A percentile compares a stretch with the other conserved stretches of the same genome.
phyloP scores from a whole-genome alignment of 2,329 filamentous ascomycete species.

The Aspergillus cejpii region DNA sequence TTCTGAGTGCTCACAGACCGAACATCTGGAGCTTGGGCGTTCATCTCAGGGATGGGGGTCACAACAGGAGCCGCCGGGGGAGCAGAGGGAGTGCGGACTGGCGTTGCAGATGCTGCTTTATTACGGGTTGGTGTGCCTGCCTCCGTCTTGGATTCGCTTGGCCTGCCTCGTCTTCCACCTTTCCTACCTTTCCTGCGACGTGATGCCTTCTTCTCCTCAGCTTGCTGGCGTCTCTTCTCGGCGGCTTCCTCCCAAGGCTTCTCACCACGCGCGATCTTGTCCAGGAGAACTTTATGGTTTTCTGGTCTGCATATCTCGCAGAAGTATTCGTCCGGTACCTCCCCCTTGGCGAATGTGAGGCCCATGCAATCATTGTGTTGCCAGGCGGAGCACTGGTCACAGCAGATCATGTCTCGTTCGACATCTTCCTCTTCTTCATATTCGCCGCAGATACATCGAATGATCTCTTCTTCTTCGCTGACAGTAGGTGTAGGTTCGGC shows the following conservation, averaged over 20 bases:
- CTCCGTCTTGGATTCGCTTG: constrained; percentile 55
- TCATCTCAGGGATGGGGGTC: constrained; percentile 25
- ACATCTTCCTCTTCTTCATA: constrained; percentile 79
- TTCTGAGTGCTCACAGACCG: constrained; percentile 35
- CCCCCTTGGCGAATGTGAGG: constrained; percentile 66
- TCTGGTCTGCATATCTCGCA: constrained; percentile 85
- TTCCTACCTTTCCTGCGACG: constrained; percentile 52
- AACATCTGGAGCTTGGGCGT: constrained; percentile 20
- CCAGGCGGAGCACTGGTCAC: constrained; percentile 88
- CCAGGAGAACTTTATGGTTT: constrained; percentile 73
- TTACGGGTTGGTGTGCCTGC: constrained; percentile 34
- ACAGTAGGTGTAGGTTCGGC: constrained; percentile 41
- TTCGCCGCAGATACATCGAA: constrained; percentile 88
- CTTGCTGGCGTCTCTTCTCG: constrained; percentile 56
- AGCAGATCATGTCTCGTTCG: constrained; percentile 89
- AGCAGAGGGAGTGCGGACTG: constrained; percentile 16
- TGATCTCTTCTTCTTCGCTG: constrained; percentile 60
- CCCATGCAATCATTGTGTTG: constrained; percentile 97
- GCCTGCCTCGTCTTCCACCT: constrained; percentile 54
- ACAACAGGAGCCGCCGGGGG: constrained; percentile 14
- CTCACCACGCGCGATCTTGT: constrained; percentile 71
- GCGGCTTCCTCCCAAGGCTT: constrained; percentile 74
- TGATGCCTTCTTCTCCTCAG: constrained; percentile 52
- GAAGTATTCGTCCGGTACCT: constrained; percentile 77
- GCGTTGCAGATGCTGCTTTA: constrained; percentile 24